Evolutionary conservation across 2,329 filamentous ascomycete species (phyloP), one percentile per base, ranked within the genome.

Genomic region (Esteya vermicola): DNA sequence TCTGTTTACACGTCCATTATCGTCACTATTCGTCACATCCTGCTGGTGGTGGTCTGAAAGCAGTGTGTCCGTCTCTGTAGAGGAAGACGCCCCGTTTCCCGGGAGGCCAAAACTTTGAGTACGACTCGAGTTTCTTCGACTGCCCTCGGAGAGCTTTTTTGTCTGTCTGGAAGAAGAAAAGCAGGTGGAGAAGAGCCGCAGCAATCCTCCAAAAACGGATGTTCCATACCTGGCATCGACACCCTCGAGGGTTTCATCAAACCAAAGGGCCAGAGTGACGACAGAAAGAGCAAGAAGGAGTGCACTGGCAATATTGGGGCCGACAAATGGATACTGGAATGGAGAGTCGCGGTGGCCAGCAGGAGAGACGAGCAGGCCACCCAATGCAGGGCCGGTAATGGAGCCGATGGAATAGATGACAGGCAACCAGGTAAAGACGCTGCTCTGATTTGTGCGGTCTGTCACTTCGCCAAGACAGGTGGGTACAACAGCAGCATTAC

Each of bases 401-500:
- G 84, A 85, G 16, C 91, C 91, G 26, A 98, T 67, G 4, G 89
- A 89, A 58, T 98, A 98, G n/a, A 96, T 80, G 30, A 96, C 81
- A 0, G 91, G 91, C 32, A 98, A 65, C 63, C 94, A 98, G 2
- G 84, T 91, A 52, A 98, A 98, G 0, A 86, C 91, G 39, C 74
- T 73, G 53, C 85, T 91, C 66, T 98, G 91, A 57, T 98, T 98
- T 47, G 81, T 91, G 40, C 85, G 77, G 55, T 96, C 88, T 2
- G 91, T 98, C 39, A 98, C 81, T 58, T 98, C 91, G 31, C 91
- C 91, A 36, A 98, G 60, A 36, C 89, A 93, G 0, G 91, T 95
- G 8, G 85, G 89, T 13, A 98, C 86, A 12, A 95, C 79, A 5
- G 85, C 89, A 23, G 91, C 86, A 52, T 98, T 98, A 39, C 91